Evolutionary conservation across 495 filamentous ascomycete genomes (phyloP), one percentile per base, ranked within the genome.

Genomic region (Haplographium delicatum): DNA sequence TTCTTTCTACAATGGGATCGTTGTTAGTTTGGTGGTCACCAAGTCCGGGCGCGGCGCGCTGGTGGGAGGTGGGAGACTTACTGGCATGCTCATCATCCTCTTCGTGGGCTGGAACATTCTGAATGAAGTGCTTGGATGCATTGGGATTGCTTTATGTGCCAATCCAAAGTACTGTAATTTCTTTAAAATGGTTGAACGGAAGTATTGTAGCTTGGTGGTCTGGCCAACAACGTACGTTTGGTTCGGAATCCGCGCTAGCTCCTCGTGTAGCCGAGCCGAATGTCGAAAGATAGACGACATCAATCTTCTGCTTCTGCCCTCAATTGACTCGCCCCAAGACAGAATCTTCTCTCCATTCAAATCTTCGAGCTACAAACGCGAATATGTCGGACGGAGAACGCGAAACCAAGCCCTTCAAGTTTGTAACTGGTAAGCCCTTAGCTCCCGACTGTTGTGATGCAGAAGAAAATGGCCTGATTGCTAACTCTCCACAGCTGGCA

Each of bases 321-420:
- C 52, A 57, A 61, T 61, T 60, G 44, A 50, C n/a, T 28, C 44
- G 37, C 30, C 39, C 38, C 42, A 25, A 57, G 23, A 34, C 19
- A 19, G 30, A 15, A 50, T 26, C 44, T 39, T 16, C 46, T 35
- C 50, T 54, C 50, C 34, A 35, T 54, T 27, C 49, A 22, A 40
- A 41, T 22, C 30, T 19, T 39, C 48, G 28, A 46, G 54, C 35
- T 22, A 59, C 61, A 54, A 58, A 62, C 61, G 51, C 64, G 69
- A 83, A 67, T 64, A 96, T 89, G 86, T 83, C 85, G 62, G 93
- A 96, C 76, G 82, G 83, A 55, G 86, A 96, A 65, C 85, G 85
- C 69, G 82, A 87, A 71, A 96, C 90, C 70, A 99, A 95, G 82
- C 93, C 93, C 71, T 99, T 99, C 86, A 99, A 99, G 85, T 97